Base-by-base conservation (phyloP, 2,329 filamentous ascomycete genomes). In the Arthroderma uncinatum region DNA sequence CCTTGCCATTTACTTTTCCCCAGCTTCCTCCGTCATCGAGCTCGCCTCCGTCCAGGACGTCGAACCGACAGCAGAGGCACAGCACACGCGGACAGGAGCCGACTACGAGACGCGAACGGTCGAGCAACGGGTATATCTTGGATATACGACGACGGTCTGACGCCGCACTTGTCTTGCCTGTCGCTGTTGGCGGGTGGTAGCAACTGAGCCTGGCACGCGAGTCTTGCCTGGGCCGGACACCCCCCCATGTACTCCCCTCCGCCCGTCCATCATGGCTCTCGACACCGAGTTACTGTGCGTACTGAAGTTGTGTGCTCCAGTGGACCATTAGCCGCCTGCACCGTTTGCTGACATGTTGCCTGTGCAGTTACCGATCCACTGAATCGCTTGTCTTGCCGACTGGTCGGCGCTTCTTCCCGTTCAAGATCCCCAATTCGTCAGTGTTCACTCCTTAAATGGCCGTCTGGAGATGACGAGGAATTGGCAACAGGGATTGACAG, bases 321-420 rank as follows among this genome's bases (percentile, higher is more conserved):
- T 57, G 44, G 44, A 36, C 33, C 52, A 23, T 42, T 55, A 30
- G 52, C 33, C 25, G 12, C 37, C 28, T 28, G 21, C 53, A 7
- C 36, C 16, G 10, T 16, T 42, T 37, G 21, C 52, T 55, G 25
- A 55, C 62, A 56, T 56, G 60, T 63, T 56, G 64, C 48, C 9
- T 55, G 58, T 55, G 39, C 65, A 88, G 85, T 67, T 79, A 80
- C 69, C 79, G 81, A 72, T 80, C 82, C 58, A 87, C 84, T 61
- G 82, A 87, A 62, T 74, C 76, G 65, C 75, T 89, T 61, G 78
- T 89, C 61, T 78, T 82, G 55, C 74, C 76, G 58, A 76, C 73
- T 53, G 79, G 79, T 60, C 81, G 83, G 66, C 84, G 80, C 63
- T 86, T 86, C 68, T 89, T 85, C 68, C 81, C 81, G 50, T 79